Conservation (phyloP, 805 yeast genomes). For the Starmera dryadoides region DNA sequence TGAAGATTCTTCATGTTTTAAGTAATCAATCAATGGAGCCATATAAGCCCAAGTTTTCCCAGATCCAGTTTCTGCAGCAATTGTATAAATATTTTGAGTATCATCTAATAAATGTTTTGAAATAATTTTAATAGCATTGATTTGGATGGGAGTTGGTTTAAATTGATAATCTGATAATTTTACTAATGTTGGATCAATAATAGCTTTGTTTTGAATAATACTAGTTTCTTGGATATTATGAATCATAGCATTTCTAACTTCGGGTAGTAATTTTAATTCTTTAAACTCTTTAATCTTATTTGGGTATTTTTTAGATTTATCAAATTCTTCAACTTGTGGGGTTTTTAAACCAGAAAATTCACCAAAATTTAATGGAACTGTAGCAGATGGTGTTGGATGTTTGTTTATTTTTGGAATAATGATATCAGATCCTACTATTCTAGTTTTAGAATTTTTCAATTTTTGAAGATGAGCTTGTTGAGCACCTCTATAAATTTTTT, state of each 20-base stretch:
- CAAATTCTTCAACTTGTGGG: constrained; percentile 27
- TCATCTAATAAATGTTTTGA: constrained; percentile 25
- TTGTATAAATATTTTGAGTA: constrained; percentile 53
- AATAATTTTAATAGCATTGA: constrained; percentile 49
- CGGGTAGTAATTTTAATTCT: constrained; percentile 60
- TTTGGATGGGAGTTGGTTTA: constrained; percentile 76
- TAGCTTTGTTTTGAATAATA: constrained; percentile 16
- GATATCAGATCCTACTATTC: neutral
- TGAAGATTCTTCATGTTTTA: constrained; percentile 43
- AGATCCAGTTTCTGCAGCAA: constrained; percentile 96
- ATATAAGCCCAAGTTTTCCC: constrained; percentile 94
- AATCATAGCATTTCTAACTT: constrained; percentile 53
- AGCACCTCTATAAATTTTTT: neutral
- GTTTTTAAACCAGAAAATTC: constrained; percentile 26
- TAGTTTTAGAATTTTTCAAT: too few relatives aligned
- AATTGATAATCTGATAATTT: constrained; percentile 9
- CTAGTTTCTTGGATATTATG: constrained; percentile 44
- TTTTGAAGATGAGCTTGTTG: neutral
- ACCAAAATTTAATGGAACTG: neutral
- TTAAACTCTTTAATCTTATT: constrained; percentile 54
- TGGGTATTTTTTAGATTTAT: constrained; percentile 31
- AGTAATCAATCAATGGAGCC: constrained; percentile 62
- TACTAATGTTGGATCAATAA: constrained; percentile 3
- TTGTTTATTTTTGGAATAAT: neutral
- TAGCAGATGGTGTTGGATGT: neutral